A percentile compares a stretch with the other conserved stretches of the same genome.
phyloP scores from a whole-genome alignment of 2,329 filamentous ascomycete genomes.

The Leptographium flavum region DNA sequence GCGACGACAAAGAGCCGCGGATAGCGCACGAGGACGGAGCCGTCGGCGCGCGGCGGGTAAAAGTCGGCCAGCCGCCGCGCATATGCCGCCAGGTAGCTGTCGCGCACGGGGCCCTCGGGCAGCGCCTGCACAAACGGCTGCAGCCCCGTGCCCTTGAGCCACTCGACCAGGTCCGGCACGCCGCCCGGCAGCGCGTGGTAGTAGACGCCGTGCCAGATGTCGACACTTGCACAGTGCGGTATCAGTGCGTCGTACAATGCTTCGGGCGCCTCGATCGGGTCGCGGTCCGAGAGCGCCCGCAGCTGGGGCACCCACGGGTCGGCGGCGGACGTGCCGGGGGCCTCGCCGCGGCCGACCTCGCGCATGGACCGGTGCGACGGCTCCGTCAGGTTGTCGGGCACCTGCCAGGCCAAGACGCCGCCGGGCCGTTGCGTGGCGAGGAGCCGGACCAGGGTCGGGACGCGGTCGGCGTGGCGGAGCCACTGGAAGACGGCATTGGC shows the following conservation, averaged over 20 bases:
- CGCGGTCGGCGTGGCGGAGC: conserved; percentile 27
- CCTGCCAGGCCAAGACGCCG: conserved; percentile 38
- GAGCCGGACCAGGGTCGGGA: conserved; percentile 28
- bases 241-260: conserved; percentile 35
- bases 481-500: conserved; percentile 47
- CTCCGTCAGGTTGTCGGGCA: conserved; percentile 32
- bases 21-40: conserved; percentile 38
- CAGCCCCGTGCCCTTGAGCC: conserved; percentile 43
- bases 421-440: conserved; percentile 25
- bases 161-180: conserved; percentile 39
- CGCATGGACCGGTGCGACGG: conserved; percentile 36
- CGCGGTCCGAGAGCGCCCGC: conserved; percentile 19
- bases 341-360: conserved; percentile 20
- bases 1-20: conserved; percentile 42
- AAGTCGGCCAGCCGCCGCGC: conserved; percentile 23
- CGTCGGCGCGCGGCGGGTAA: conserved; percentile 32
- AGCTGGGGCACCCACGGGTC: conserved; percentile 12
- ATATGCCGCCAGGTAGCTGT: conserved; percentile 32
- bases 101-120: conserved; percentile 19
- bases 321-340: conserved; percentile 6
- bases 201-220: conserved; percentile 41
- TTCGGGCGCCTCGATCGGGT: conserved; percentile 30
- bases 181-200: conserved; percentile 32
- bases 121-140: conserved; percentile 38
- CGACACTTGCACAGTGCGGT: conserved; percentile 25